Base-by-base conservation (phyloP, 495 filamentous ascomycete species). In the Aspergillus panamensis region DNA sequence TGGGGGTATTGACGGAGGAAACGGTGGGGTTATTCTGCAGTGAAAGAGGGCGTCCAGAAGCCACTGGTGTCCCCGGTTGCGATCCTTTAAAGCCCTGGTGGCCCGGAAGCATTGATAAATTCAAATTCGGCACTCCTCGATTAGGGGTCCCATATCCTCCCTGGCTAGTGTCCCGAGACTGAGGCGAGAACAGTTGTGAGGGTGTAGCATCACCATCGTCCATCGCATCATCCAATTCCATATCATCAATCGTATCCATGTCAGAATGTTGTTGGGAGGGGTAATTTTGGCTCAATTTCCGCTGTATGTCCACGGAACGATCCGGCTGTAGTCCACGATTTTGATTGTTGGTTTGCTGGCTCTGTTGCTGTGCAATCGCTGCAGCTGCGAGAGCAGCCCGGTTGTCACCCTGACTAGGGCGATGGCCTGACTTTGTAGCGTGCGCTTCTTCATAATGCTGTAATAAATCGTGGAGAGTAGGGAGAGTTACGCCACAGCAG, bases 391-490 rank as follows among this genome's bases (percentile, higher is more conserved):
- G 68, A 45, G 81, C 81, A 64, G 82, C 80, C 58, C 82, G 80
- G 58, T 74, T 78, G 60, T 84, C 81, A 60, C 69, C 74, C 63
- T 84, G 79, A 54, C 75, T 77, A 21, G 79, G 74, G 53, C 79
- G 79, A 42, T 82, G 80, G n/a, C 79, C 75, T 53, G 80, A 80
- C 58, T 86, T 83, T 50, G 84, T 82, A 20, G 90, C 90, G 73
- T 98, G 94, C 48, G 85, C 80, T 71, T 97, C 92, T 73, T 98
- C 94, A 71, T 96, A 98, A 70, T 98, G 94, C 64, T 96, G 91
- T 48, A 97, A 77, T 20, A 98, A 82, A 68, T 97, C 94, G 70
- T 98, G 94, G 59, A 97, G 82, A 9, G 91, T 92, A 43, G 92
- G 86, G 66, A 96, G 80, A 19, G 83, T 93, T 61, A 87, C 76